Percentiles rank a stretch among this genome's conserved stretches.
Evolutionary conservation across 2,329 filamentous ascomycete species (phyloP).

Genomic region (Apiospora koreana): DNA sequence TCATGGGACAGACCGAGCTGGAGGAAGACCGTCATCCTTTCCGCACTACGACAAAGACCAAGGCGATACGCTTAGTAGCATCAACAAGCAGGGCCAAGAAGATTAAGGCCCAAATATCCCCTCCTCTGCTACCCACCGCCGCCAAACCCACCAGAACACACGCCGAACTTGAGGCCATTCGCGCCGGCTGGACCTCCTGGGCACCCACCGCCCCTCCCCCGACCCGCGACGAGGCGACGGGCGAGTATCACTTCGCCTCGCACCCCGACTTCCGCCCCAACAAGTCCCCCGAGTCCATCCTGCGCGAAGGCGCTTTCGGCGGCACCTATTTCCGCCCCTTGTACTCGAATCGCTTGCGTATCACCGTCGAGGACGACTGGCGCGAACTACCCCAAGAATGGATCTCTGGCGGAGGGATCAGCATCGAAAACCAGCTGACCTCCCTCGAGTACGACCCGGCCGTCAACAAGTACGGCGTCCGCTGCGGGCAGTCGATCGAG

Average conservation of each 20-base stretch:
- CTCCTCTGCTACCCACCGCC: neutral
- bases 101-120: neutral
- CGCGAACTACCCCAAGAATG: slow-evolving; percentile 45
- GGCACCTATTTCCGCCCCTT: slow-evolving; percentile 53
- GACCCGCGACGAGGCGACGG: slow-evolving; percentile 41
- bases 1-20: slow-evolving; percentile 10
- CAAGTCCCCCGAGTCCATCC: slow-evolving; percentile 52
- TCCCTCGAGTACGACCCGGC: slow-evolving; percentile 43
- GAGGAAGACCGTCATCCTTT: slow-evolving; percentile 6
- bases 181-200: slow-evolving; percentile 46
- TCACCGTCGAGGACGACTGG: slow-evolving; percentile 47
- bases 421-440: slow-evolving; percentile 36
- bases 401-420: slow-evolving; percentile 34
- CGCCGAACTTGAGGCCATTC: slow-evolving; percentile 23
- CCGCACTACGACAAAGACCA: neutral
- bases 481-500: slow-evolving; percentile 55
- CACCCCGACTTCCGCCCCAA: slow-evolving; percentile 50
- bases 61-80: neutral
- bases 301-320: slow-evolving; percentile 54
- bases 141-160: neutral
- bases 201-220: slow-evolving; percentile 38
- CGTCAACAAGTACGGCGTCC: slow-evolving; percentile 53
- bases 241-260: slow-evolving; percentile 46
- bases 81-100: neutral
- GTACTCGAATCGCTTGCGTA: slow-evolving; percentile 41